Conservation (phyloP, 1,139 yeast species). For the Hansenula sp. region DNA sequence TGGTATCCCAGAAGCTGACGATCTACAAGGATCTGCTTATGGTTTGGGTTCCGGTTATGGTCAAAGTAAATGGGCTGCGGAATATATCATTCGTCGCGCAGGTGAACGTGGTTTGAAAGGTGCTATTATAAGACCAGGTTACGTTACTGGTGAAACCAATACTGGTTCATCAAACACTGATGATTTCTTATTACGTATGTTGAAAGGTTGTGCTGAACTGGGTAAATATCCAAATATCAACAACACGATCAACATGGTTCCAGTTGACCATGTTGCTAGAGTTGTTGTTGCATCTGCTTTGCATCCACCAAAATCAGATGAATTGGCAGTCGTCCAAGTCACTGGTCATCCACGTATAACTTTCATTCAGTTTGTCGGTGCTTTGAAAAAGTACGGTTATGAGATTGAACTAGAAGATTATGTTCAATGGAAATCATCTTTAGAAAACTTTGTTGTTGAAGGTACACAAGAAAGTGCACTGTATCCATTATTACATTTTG, state of each 20-base stretch:
- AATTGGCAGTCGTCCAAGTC: conserved; percentile 83
- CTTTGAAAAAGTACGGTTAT: conserved; percentile 71
- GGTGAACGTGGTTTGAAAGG: conserved; percentile 86
- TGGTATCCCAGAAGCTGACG: conserved; percentile 82
- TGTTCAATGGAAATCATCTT: conserved; percentile 68
- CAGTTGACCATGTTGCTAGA: conserved; percentile 96
- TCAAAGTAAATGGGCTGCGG: conserved; percentile 97
- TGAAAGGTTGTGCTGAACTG: conserved; percentile 89
- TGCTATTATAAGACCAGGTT: conserved; percentile 91
- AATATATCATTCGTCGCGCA: conserved; percentile 80
- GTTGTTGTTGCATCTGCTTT: conserved; percentile 82
- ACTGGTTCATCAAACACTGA: conserved; percentile 94
- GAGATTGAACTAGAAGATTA: conserved; percentile 59
- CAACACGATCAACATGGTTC: conserved; percentile 93
- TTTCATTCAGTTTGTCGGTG: conserved; percentile 69
- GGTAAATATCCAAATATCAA: conserved; percentile 82
- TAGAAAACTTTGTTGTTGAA: conserved; percentile 75
- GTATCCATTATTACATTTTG: conserved; percentile 91
- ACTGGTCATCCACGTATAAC: conserved; percentile 92
- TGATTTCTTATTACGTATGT: conserved; percentile 89
- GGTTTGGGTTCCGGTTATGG: conserved; percentile 95
- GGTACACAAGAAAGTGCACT: conserved; percentile 76
- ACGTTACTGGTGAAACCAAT: conserved; percentile 79
- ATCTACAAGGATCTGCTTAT: conserved; percentile 69
- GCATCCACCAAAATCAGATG: conserved; percentile 56